Percentiles rank a stretch among this genome's conserved stretches.
Evolutionary conservation across 305 asterid genomes (phyloP).

Genomic region (Fraxinus sp.): DNA sequence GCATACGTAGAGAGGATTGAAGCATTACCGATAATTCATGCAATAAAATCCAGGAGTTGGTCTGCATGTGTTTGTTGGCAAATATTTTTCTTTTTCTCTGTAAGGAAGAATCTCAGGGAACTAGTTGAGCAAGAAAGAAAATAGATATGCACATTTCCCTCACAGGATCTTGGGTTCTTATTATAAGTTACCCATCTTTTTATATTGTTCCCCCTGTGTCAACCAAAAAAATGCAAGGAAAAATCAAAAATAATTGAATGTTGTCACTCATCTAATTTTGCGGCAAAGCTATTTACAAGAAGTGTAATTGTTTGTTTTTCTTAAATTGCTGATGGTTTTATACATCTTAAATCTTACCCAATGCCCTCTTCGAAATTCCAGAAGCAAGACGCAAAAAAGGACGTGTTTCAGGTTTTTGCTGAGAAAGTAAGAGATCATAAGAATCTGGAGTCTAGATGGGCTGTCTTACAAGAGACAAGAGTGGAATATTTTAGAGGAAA

Average conservation of each 20-base stretch:
- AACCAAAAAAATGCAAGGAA: neutral
- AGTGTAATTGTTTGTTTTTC: constrained; percentile 5
- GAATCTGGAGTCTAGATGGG: constrained; percentile 97
- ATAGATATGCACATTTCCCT: constrained; percentile 8
- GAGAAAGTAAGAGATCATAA: constrained; percentile 96
- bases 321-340: neutral
- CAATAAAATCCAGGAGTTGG: neutral
- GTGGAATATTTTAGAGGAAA: constrained; percentile 98
- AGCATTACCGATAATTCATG: neutral
- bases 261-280: neutral
- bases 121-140: neutral
- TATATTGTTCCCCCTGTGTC: neutral
- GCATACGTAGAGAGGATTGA: neutral
- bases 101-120: neutral
- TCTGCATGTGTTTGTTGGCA: neutral
- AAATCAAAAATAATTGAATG: neutral
- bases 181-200: neutral
- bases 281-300: constrained; percentile 2
- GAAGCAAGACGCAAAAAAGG: constrained; percentile 79
- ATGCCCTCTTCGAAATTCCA: constrained; percentile 42
- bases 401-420: constrained; percentile 79
- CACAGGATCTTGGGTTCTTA: constrained; percentile 1
- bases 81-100: neutral
- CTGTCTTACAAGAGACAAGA: constrained; percentile 94
- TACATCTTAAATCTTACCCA: neutral